A percentile compares a stretch with the other conserved stretches of the same genome.
phyloP scores from a whole-genome alignment of 805 yeast genomes.

The Debaryomyces tyrocola region DNA sequence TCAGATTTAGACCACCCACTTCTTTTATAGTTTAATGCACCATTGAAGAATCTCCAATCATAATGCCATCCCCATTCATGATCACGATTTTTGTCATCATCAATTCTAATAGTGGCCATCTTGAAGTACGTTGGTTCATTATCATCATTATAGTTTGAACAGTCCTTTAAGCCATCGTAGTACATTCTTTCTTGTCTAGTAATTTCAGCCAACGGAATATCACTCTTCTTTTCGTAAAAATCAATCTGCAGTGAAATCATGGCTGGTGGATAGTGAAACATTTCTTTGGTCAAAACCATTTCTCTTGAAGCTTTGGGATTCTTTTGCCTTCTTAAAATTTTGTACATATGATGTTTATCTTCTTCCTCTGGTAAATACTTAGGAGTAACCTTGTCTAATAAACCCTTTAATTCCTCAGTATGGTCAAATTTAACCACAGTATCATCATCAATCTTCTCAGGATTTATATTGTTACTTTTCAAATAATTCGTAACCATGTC shows the following conservation, averaged over 20 bases:
- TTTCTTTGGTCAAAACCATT: constrained; percentile 13
- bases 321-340: constrained; percentile 10
- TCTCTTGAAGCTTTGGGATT: constrained; percentile 13
- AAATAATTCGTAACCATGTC: constrained; percentile 30
- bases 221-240: constrained; percentile 13
- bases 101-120: constrained; percentile 26
- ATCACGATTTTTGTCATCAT: constrained; percentile 30
- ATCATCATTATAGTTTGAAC: constrained; percentile 12
- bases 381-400: constrained; percentile 18
- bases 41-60: constrained; percentile 62
- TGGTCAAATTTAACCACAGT: constrained; percentile 23
- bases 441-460: constrained; percentile 11
- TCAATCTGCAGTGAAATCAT: constrained; percentile 15
- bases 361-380: constrained; percentile 11
- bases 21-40: constrained; percentile 47
- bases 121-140: constrained; percentile 39
- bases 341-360: constrained; percentile 20
- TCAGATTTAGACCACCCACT: constrained; percentile 29
- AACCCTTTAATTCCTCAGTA: constrained; percentile 19
- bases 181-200: constrained; percentile 21
- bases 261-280: constrained; percentile 19
- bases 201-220: constrained; percentile 6
- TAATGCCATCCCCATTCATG: constrained; percentile 53
- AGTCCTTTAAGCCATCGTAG: constrained; percentile 20
- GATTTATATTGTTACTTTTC: constrained; percentile 7